phyloP scores from a whole-genome alignment of 1,139 yeast genomes.

The Arxiozyma slooffiae region DNA sequence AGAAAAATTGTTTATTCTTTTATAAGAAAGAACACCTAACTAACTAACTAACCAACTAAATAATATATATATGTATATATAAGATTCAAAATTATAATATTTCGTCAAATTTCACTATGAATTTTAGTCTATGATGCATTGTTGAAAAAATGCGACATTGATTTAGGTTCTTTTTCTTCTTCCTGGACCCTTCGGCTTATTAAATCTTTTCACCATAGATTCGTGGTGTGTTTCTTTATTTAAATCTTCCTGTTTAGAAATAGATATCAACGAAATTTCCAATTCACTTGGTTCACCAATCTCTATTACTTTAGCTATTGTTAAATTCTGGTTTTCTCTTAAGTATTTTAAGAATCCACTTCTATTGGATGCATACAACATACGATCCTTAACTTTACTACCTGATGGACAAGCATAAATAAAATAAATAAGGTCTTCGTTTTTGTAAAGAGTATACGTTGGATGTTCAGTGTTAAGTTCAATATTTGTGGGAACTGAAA shows the following conservation, averaged over 20 bases:
- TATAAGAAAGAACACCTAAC: neutral
- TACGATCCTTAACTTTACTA: constrained; percentile 79
- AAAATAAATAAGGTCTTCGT: constrained; percentile 33
- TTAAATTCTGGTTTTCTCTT: constrained; percentile 29
- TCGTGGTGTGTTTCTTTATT: constrained; percentile 11
- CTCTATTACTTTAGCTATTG: constrained; percentile 42
- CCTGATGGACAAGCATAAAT: constrained; percentile 87
- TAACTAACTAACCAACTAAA: too few species aligned
- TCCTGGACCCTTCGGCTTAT: constrained; percentile 47
- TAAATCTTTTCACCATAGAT: constrained; percentile 32
- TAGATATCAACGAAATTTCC: constrained; percentile 35
- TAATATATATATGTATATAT: too few species aligned
- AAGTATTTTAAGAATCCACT: constrained; percentile 53
- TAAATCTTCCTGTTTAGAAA: constrained; percentile 11
- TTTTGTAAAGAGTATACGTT: constrained; percentile 49
- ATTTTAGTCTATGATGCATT: neutral
- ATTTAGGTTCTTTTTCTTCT: constrained; percentile 19
- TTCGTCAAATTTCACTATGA: neutral
- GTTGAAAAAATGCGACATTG: neutral
- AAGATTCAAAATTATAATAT: too few species aligned
- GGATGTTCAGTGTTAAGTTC: constrained; percentile 36
- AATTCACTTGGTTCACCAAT: constrained; percentile 63
- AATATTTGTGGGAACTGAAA: constrained; percentile 24
- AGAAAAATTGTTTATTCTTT: too few species aligned
- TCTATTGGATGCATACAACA: constrained; percentile 84